Evolutionary conservation across 805 yeast genomes (phyloP).

Genomic region (Ogataea dorogensis): DNA sequence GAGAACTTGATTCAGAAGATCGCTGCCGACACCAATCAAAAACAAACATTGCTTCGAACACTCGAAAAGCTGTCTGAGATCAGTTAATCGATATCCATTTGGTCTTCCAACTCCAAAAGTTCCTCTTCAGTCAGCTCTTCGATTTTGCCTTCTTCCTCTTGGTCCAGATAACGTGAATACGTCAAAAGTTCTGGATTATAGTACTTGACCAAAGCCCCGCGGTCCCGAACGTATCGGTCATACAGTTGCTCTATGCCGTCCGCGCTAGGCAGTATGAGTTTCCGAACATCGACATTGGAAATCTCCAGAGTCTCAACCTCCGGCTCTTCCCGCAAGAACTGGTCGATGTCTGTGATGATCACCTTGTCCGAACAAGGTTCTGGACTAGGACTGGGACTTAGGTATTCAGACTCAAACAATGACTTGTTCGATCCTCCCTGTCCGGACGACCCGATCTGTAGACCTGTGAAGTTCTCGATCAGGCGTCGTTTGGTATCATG

Average conservation of each 20-base stretch:
- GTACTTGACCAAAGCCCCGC: constrained; percentile 26
- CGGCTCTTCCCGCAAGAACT: constrained; percentile 24
- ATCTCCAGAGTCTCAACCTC: constrained; percentile 18
- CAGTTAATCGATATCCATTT: constrained; percentile 9
- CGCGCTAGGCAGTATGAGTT: constrained; percentile 15
- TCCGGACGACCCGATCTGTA: constrained; percentile 2
- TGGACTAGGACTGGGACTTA: constrained; percentile 1
- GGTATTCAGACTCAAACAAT: constrained; percentile 16
- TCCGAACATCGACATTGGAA: constrained; percentile 14
- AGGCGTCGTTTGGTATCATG: constrained; percentile 8
- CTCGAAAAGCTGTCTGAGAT: constrained; percentile 12
- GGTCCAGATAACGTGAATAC: constrained; percentile 18
- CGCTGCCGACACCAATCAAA: constrained; percentile 12
- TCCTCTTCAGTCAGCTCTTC: constrained; percentile 16
- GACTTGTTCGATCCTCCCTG: constrained; percentile 2
- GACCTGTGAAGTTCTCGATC: constrained; percentile 8
- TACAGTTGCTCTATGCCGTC: constrained; percentile 17
- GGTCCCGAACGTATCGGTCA: constrained; percentile 20
- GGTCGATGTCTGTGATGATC: constrained; percentile 26
- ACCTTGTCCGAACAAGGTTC: constrained; percentile 12
- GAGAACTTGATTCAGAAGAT: constrained; percentile 22
- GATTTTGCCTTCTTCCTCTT: constrained; percentile 14
- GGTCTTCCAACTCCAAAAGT: constrained; percentile 4
- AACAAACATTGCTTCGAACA: constrained; percentile 8
- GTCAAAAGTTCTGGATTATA: constrained; percentile 26